Conservation (phyloP, 140 eudicot genomes). For the Bidens hawaiensis region DNA sequence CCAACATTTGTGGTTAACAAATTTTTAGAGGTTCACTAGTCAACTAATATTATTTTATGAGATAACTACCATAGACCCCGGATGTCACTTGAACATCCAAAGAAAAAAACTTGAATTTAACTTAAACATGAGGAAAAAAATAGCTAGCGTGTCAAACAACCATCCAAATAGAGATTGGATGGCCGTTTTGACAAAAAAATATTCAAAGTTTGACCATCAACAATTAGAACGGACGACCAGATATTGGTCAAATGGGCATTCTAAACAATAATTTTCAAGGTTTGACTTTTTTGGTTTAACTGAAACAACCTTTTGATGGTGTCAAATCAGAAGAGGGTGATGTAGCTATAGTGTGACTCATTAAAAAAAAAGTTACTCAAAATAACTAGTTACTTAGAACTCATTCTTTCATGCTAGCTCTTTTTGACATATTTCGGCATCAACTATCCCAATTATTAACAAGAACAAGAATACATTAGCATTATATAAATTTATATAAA, state of each 20-base stretch:
- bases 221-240: too few species aligned
- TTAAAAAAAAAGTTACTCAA: neutral
- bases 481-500: neutral
- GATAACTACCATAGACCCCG: neutral
- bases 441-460: neutral
- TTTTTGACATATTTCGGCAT: neutral
- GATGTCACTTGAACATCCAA: neutral
- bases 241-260: too few species aligned
- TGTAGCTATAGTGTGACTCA: too few species aligned
- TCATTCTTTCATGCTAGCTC: neutral
- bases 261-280: too few species aligned
- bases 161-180: too few species aligned
- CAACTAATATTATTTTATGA: neutral
- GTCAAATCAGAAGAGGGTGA: too few species aligned
- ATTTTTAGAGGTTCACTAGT: neutral
- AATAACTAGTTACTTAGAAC: neutral
- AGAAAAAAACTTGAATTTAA: neutral
- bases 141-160: too few species aligned
- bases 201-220: too few species aligned
- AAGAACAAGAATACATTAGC: neutral
- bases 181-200: too few species aligned
- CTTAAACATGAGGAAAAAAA: neutral
- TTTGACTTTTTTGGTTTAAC: too few species aligned
- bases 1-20: neutral
- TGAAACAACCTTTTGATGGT: too few species aligned